Evolutionary conservation across 495 filamentous ascomycete species (phyloP), one percentile per base, ranked within the genome.

Genomic region (Darksidea phi): DNA sequence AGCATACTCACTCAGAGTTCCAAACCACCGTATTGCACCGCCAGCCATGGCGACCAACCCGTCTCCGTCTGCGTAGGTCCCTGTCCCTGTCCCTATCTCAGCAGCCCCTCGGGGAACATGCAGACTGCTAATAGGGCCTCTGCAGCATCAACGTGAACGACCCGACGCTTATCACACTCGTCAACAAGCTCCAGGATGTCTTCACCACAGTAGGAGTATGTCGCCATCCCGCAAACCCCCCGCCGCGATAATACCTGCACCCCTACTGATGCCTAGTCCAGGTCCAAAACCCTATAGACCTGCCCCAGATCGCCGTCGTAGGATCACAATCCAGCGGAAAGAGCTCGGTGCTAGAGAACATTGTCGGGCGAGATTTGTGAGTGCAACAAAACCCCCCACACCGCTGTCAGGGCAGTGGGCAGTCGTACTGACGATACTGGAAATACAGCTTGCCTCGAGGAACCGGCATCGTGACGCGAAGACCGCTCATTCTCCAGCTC

Each of bases 261-360:
- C 28, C 28, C 28, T 60, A 58, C 61, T 68, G 66, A 68, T 42
- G 32, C 51, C 59, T 52, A 25, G 48, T 48, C 66, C 51, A 90
- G 87, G 87, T 90, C 48, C 88, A 96, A 81, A 99, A 99, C 76
- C 95, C 95, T 46, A 99, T 99, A 80, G 95, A 99, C 80, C 77
- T 99, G 59, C 95, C 95, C 24, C 95, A 99, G 80, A 99, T 99
- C 76, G 94, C 88, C 60, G 95, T 99, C 57, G 95, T 99, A 48
- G 95, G 95, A 67, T 97, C 93, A 72, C 95, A 99, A 79, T 97
- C 95, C 12, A 96, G 91, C 74, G 95, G 95, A 73, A 99, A 99
- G 86, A 97, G 92, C 80, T 97, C 94, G n/a, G 95, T 99, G 67
- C 76, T 99, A 70, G 95, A 99, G 77, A 99, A 99, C 71, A 99